Base-by-base conservation (phyloP, 148 eudicot genomes). In the Camellia japonica region DNA sequence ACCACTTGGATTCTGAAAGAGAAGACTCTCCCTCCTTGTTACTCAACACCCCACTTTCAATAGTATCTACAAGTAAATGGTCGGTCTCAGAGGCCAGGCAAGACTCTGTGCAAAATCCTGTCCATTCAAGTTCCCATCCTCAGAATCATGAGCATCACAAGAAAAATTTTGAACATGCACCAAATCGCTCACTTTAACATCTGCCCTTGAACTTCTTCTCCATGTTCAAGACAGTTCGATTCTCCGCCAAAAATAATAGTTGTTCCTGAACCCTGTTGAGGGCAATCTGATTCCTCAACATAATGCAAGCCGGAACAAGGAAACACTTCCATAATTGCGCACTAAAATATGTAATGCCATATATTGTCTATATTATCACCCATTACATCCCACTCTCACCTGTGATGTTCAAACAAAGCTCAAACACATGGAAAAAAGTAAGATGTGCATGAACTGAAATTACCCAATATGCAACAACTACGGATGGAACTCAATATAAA, bases 311-410 rank as follows among this genome's bases (percentile, higher is more conserved):
- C 75, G 76, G 93, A 86, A 86, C 86, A 88, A 55, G 91, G 83
- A 67, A 91, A 83, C 81, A 93, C 86, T 91, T 91, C 92, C 94
- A 93, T 93, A 62, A 82, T 82, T 82, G 72, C 83, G 77, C 41
- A n/a, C 72, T 63, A 74, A 38, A 87, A 82, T 63, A 68, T 43
- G 71, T 44, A 78, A 60, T 74, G 79, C 81, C 85, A 49, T 49
- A 49, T 49, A 85, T 64, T 30, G 73, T 84, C 74, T 69, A 68
- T 77, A 60, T 61, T 74, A 56, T 81, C 12, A 74, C 23, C 46
- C 41, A 46, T 64, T 52, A 63, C 76, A 80, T 80, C 82, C 67
- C 51, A 61, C n/a, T 63, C 63, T 63, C 63, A 80, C 15, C 74
- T 78, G 6, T 44, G 41, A 62, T 73, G 77, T 73, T 62, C 44